Percentiles rank a stretch among this genome's conserved stretches.
phyloP scores from a whole-genome alignment of 179 eudicot genomes.

The Gypsophila paniculata region DNA sequence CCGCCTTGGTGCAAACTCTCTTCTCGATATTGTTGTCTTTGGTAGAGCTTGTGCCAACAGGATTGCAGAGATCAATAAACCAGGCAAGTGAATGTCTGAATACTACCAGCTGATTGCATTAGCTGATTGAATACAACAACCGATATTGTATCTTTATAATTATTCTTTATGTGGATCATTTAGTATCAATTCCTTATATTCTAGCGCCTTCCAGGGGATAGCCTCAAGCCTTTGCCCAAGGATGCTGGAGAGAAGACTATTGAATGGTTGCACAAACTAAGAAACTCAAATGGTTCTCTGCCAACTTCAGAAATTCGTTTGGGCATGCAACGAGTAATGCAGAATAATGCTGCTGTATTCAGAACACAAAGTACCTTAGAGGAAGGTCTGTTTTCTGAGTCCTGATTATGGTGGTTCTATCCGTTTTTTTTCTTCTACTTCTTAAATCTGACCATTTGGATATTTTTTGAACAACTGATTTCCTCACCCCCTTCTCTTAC shows the following conservation, averaged over 20 bases:
- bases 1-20: constrained; percentile 97
- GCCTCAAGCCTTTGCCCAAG: constrained; percentile 69
- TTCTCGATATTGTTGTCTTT: constrained; percentile 98
- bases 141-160: not conserved
- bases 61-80: constrained; percentile 79
- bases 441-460: too few relatives aligned
- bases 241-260: constrained; percentile 90
- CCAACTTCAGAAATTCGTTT: constrained; percentile 83
- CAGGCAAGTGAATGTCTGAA: constrained; percentile 48
- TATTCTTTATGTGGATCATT: not conserved
- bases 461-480: not conserved
- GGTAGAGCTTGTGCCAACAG: constrained; percentile 99
- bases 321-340: constrained; percentile 97
- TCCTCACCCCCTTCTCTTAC: too few relatives aligned
- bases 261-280: constrained; percentile 85
- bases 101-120: not conserved
- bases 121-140: not conserved
- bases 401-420: not conserved
- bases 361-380: constrained; percentile 88
- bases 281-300: constrained; percentile 81
- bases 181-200: constrained; percentile 12
- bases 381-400: constrained; percentile 58
- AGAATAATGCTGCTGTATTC: constrained; percentile 96
- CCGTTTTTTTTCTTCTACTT: too few relatives aligned
- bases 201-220: constrained; percentile 55